A percentile compares a stretch with the other conserved stretches of the same genome.
Conservation (phyloP, 257 asterid species). For the Jacaranda mimosifolia region DNA sequence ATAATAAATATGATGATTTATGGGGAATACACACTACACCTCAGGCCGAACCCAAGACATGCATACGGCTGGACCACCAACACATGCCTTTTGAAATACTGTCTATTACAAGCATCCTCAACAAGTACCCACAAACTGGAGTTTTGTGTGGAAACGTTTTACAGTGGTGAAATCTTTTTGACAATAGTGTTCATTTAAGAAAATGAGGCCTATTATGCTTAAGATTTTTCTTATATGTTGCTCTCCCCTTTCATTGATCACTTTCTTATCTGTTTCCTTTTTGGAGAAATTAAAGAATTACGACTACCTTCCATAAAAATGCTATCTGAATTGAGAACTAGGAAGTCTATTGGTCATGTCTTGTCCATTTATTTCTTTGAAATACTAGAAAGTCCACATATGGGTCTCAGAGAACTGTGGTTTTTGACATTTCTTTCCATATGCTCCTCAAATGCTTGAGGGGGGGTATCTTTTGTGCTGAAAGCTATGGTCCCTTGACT, state of each 20-base stretch:
- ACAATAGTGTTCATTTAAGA: slow-evolving; percentile 2
- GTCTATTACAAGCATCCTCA: slow-evolving; percentile 1
- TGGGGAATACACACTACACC: too few species aligned
- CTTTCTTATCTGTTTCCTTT: not conserved
- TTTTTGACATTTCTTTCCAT: slow-evolving; percentile 12
- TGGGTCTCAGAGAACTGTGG: not conserved
- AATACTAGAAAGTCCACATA: not conserved
- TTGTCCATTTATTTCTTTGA: not conserved
- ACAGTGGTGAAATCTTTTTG: slow-evolving; percentile 4
- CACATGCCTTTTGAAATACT: too few species aligned
- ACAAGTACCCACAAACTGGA: not conserved
- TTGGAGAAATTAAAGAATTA: not conserved
- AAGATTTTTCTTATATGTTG: slow-evolving; percentile 8
- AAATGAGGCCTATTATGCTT: not conserved
- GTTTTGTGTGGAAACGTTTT: not conserved
- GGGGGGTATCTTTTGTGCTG: not conserved
- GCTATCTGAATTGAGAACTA: not conserved
- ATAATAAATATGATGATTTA: too few species aligned
- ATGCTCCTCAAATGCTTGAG: slow-evolving; percentile 12
- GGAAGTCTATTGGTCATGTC: not conserved
- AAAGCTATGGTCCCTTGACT: not conserved
- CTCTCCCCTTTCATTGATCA: slow-evolving; percentile 19
- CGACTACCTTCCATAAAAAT: not conserved
- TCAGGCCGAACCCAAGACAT: too few species aligned
- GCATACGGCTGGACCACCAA: too few species aligned